Conservation (phyloP, 805 yeast species). For the Brettanomyces anomalus region DNA sequence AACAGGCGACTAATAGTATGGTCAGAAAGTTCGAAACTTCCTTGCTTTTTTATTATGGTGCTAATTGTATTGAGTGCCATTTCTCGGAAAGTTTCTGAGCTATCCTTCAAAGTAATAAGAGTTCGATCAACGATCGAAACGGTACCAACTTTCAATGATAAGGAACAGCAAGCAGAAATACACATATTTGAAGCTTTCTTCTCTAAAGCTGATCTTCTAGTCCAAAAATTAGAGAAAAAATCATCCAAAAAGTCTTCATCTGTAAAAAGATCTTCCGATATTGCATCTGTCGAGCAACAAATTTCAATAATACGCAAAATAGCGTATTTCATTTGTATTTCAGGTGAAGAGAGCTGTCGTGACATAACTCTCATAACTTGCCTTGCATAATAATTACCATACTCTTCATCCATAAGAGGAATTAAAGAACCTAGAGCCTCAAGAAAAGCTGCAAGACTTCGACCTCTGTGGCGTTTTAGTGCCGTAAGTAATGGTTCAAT, state of each 20-base stretch:
- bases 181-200: slow-evolving; percentile 48
- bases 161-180: slow-evolving; percentile 57
- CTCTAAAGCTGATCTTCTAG: slow-evolving; percentile 69
- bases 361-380: slow-evolving; percentile 61
- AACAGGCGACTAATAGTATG: slow-evolving; percentile 54
- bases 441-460: slow-evolving; percentile 63
- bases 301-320: slow-evolving; percentile 61
- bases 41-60: slow-evolving; percentile 40
- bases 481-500: slow-evolving; percentile 80
- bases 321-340: slow-evolving; percentile 76
- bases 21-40: slow-evolving; percentile 53
- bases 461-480: slow-evolving; percentile 67
- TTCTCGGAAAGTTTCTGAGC: slow-evolving; percentile 66
- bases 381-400: slow-evolving; percentile 65
- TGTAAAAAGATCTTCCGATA: slow-evolving; percentile 40
- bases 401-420: slow-evolving; percentile 81
- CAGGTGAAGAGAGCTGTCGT: slow-evolving; percentile 73
- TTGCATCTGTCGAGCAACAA: slow-evolving; percentile 52
- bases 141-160: slow-evolving; percentile 64
- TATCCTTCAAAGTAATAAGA: slow-evolving; percentile 61
- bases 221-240: slow-evolving; percentile 73
- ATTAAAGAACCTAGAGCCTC: slow-evolving; percentile 71
- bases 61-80: slow-evolving; percentile 71
- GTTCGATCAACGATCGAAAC: slow-evolving; percentile 49
- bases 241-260: slow-evolving; percentile 43